These are phyloP conservation scores for Alternaria metachromatica DNA, from an alignment of 2,329 filamentous ascomycete species.

Conservation along the genomic window DNA sequence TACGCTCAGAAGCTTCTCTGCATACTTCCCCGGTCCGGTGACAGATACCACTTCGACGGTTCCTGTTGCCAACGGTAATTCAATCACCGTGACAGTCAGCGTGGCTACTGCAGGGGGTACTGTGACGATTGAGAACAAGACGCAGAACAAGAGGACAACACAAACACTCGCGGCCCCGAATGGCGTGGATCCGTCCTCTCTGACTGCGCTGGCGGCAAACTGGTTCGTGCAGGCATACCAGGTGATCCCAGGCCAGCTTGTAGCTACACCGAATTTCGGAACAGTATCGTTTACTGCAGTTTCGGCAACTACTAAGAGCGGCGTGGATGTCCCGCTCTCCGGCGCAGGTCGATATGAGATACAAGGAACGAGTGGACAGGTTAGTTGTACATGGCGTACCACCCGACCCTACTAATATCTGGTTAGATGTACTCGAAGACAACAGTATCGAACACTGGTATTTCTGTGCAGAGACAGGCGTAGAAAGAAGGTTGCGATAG, in stretches of 20 bases:
- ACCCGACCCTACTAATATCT: not conserved
- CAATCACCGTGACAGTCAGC: conserved; percentile 26
- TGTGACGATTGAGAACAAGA: conserved; percentile 34
- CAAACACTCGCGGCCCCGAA: conserved; percentile 24
- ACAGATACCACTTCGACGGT: conserved; percentile 28
- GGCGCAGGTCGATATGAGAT: conserved; percentile 32
- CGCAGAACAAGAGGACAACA: conserved; percentile 26
- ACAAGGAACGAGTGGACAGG: conserved; percentile 34
- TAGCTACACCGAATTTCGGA: conserved; percentile 26
- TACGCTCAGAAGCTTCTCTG: conserved; percentile 25
- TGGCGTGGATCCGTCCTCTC: conserved; percentile 10
- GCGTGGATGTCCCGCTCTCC: conserved; percentile 21
- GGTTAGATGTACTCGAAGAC: conserved; percentile 31
- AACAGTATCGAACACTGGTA: conserved; percentile 21
- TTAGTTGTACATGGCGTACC: not conserved
- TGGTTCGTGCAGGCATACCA: conserved; percentile 39
- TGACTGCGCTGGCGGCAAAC: conserved; percentile 29
- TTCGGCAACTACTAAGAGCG: conserved; percentile 26
- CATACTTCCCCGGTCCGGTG: conserved; percentile 25
- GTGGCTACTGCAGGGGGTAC: conserved; percentile 20
- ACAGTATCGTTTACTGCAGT: conserved; percentile 28
- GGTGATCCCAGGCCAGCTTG: conserved; percentile 26
- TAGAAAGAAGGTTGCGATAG: not conserved
- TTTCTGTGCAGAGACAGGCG: conserved; percentile 20
- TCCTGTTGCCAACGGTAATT: conserved; percentile 25